Evolutionary conservation across 345 rosid genomes (phyloP).

Genomic region (Leavenworthia alabamica): DNA sequence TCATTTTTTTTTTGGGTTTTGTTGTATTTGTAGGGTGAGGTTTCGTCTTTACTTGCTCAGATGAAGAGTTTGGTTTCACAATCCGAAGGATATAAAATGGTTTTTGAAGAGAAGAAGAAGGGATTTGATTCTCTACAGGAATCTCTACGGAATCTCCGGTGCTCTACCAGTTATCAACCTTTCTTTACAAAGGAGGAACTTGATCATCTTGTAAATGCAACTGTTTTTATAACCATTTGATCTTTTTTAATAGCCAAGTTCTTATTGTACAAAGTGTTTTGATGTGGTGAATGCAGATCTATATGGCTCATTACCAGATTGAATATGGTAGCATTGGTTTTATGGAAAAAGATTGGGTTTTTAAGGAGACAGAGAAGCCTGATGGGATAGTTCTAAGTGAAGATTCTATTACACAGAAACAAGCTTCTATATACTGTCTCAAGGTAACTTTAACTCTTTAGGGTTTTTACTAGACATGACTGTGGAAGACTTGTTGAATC

Average conservation of each 20-base stretch:
- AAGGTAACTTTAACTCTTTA: slow-evolving; percentile 43
- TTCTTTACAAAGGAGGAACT: slow-evolving; percentile 86
- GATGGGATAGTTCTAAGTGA: slow-evolving; percentile 59
- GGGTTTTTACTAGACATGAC: background rate
- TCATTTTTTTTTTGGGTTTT: background rate
- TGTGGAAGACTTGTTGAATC: slow-evolving; percentile 17
- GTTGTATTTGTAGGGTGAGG: slow-evolving; percentile 35
- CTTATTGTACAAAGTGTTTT: slow-evolving; percentile 11
- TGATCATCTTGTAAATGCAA: slow-evolving; percentile 52
- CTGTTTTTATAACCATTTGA: background rate
- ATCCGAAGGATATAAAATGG: slow-evolving; percentile 34
- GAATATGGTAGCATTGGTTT: slow-evolving; percentile 76
- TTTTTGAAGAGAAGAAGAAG: slow-evolving; percentile 54
- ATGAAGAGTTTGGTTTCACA: slow-evolving; percentile 31
- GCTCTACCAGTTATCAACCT: slow-evolving; percentile 25
- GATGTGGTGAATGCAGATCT: slow-evolving; percentile 47
- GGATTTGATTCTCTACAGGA: slow-evolving; percentile 68
- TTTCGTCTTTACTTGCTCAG: slow-evolving; percentile 37
- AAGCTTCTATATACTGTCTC: slow-evolving; percentile 58
- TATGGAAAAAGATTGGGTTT: slow-evolving; percentile 70
- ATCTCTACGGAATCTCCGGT: slow-evolving; percentile 62
- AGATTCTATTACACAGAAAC: slow-evolving; percentile 70
- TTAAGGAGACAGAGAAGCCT: slow-evolving; percentile 59
- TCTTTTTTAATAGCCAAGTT: background rate
- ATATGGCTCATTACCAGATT: slow-evolving; percentile 56